Conservation (phyloP, 2,329 filamentous ascomycete genomes). For the Cordyceps militaris region DNA sequence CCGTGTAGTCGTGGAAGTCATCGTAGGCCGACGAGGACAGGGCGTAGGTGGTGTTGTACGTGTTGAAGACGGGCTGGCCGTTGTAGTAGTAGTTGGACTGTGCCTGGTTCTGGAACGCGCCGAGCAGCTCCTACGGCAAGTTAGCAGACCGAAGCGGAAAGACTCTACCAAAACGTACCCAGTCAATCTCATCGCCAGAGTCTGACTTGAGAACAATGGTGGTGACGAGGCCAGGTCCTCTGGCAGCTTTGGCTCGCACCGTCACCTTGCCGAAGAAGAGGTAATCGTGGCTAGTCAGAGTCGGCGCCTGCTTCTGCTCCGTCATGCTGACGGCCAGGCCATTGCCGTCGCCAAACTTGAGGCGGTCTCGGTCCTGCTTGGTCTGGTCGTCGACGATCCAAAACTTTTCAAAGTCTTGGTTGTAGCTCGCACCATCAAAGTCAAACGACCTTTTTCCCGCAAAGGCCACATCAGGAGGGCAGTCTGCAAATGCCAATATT, state of each 20-base stretch:
- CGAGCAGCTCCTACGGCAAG: conserved; percentile 22
- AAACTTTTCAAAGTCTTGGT: conserved; percentile 20
- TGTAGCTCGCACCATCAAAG: conserved; percentile 55
- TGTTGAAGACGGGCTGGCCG: conserved; percentile 47
- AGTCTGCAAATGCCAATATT: conserved; percentile 28
- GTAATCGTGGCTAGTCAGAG: conserved; percentile 65
- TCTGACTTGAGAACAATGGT: conserved; percentile 72
- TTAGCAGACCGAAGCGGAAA: neutral
- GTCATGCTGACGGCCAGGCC: conserved; percentile 47
- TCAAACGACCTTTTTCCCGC: conserved; percentile 47
- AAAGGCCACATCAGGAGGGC: conserved; percentile 61
- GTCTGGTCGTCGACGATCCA: conserved; percentile 29
- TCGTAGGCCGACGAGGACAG: conserved; percentile 33
- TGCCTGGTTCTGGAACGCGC: conserved; percentile 43
- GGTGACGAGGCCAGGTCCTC: conserved; percentile 69
- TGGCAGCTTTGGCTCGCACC: conserved; percentile 60
- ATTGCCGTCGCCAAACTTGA: conserved; percentile 21
- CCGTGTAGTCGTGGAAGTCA: conserved; percentile 55
- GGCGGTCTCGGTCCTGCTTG: conserved; percentile 20
- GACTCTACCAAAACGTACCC: conserved; percentile 17
- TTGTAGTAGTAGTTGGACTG: conserved; percentile 78
- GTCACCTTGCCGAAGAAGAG: conserved; percentile 78
- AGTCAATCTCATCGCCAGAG: conserved; percentile 64
- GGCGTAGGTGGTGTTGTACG: conserved; percentile 41
- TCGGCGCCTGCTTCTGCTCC: conserved; percentile 47